These are phyloP conservation scores for Scleroderma bovista DNA, from an alignment of 768 basidiomycete genomes.

Conservation along the genomic window DNA sequence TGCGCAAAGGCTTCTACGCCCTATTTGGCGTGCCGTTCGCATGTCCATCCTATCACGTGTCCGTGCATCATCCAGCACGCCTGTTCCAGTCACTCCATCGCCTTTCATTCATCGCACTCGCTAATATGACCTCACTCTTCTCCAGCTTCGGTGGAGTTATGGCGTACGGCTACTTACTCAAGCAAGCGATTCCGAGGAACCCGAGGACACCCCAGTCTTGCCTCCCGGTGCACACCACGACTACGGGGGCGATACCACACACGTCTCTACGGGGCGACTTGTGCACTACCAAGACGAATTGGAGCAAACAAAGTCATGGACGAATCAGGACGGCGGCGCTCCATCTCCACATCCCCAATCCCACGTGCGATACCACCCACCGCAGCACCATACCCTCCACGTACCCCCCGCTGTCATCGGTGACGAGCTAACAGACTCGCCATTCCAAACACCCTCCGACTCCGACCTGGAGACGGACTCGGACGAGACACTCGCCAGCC, in stretches of 20 bases:
- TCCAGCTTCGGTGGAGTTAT: constrained; percentile 86
- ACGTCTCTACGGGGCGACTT: neutral
- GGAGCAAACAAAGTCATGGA: neutral
- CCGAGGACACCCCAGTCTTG: constrained; percentile 1
- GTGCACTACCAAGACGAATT: constrained; percentile 5
- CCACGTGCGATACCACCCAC: neutral
- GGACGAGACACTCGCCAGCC: constrained; percentile 10
- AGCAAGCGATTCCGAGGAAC: constrained; percentile 42
- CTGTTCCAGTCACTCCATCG: neutral
- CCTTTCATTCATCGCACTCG: neutral
- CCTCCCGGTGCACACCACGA: neutral
- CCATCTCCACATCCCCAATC: neutral
- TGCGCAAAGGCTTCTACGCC: neutral
- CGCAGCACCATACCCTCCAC: neutral
- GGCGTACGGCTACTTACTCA: constrained; percentile 78
- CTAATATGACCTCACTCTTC: neutral
- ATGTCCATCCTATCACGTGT: neutral
- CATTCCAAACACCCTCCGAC: constrained; percentile 9
- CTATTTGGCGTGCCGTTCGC: neutral
- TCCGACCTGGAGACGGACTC: constrained; percentile 17
- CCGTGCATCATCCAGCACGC: neutral
- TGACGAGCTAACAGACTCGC: constrained; percentile 8
- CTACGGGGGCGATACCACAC: neutral
- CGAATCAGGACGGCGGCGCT: neutral
- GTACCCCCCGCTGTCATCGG: constrained; percentile 8